Conservation (phyloP, 2,329 filamentous ascomycete genomes). For the Daldinia sp. region DNA sequence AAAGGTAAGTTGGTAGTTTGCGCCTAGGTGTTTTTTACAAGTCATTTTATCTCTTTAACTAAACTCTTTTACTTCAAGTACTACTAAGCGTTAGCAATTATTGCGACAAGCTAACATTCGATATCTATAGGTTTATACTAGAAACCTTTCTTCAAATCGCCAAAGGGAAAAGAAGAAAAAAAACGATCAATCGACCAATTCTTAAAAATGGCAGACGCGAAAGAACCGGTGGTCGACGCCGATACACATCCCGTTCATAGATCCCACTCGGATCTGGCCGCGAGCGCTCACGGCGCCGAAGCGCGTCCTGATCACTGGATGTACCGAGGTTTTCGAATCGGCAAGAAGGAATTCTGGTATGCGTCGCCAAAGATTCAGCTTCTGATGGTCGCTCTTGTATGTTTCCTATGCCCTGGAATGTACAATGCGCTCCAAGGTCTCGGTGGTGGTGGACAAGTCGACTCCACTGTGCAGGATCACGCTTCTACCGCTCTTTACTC, state of each 20-base stretch:
- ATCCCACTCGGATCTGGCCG: conserved; percentile 40
- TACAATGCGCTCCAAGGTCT: conserved; percentile 76
- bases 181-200: conserved; percentile 13
- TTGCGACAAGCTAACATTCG: conserved; percentile 22
- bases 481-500: conserved; percentile 65
- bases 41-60: neutral
- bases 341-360: conserved; percentile 71
- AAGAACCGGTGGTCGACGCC: conserved; percentile 24
- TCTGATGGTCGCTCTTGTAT: conserved; percentile 76
- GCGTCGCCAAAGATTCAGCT: conserved; percentile 80
- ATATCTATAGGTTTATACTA: conserved; percentile 19
- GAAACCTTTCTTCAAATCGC: conserved; percentile 25
- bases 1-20: conserved; percentile 14
- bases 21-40: neutral
- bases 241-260: conserved; percentile 33
- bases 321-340: conserved; percentile 72
- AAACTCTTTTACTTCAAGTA: neutral
- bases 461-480: conserved; percentile 69
- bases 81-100: neutral
- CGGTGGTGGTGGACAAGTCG: conserved; percentile 72
- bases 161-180: neutral
- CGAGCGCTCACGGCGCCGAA: conserved; percentile 22
- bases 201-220: conserved; percentile 36
- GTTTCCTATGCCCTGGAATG: conserved; percentile 80
- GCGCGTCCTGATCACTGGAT: conserved; percentile 70